phyloP scores from a whole-genome alignment of 331 rosid genomes.

The Prunus yedoensis region DNA sequence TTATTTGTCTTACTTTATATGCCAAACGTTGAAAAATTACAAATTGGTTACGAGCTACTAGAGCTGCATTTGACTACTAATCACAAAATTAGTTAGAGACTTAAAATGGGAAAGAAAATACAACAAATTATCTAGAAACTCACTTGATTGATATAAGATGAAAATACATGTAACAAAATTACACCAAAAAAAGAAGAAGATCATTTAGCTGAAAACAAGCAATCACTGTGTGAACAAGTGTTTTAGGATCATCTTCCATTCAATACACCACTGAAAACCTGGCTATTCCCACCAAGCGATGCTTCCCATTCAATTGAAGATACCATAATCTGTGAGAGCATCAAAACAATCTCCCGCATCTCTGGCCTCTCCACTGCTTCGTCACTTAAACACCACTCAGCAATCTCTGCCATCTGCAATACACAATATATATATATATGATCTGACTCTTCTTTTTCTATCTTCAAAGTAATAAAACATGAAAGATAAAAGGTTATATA shows the following conservation, averaged over 20 bases:
- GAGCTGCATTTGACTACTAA: neutral
- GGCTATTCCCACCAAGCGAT: slow-evolving; percentile 63
- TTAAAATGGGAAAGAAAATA: neutral
- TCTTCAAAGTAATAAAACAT: neutral
- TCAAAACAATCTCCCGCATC: slow-evolving; percentile 56
- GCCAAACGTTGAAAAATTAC: neutral
- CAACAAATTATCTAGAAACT: neutral
- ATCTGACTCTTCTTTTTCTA: neutral
- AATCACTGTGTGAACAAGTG: neutral
- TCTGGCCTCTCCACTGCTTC: slow-evolving; percentile 73
- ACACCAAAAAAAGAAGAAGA: neutral
- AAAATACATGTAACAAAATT: neutral
- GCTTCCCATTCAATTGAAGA: slow-evolving; percentile 79
- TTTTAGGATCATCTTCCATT: slow-evolving; percentile 51
- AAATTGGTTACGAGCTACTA: neutral
- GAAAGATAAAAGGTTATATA: neutral
- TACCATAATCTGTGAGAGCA: slow-evolving; percentile 46
- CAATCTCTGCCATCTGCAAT: slow-evolving; percentile 59
- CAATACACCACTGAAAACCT: slow-evolving; percentile 63
- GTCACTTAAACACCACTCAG: slow-evolving; percentile 64
- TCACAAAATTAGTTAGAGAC: neutral
- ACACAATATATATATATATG: neutral
- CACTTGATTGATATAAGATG: neutral
- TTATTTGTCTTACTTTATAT: neutral
- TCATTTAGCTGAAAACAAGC: neutral